Conservation (phyloP, 148 eudicot genomes). For the Vaccinium macrocarpon region DNA sequence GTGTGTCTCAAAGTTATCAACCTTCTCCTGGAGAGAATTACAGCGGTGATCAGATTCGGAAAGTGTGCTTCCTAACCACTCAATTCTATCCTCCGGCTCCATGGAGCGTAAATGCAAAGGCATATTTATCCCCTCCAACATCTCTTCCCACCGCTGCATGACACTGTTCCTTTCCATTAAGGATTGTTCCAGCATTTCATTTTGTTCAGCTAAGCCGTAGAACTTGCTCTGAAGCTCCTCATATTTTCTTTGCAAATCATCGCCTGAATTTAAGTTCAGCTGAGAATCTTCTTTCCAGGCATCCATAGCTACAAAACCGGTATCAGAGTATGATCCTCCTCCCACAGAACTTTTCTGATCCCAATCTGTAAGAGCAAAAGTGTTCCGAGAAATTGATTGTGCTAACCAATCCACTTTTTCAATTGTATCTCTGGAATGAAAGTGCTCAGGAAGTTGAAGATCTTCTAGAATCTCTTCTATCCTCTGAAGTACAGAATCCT, state of each 20-base stretch:
- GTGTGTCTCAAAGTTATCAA: conserved; percentile 53
- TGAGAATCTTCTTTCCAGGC: conserved; percentile 63
- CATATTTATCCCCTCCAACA: conserved; percentile 68
- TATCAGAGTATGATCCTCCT: conserved; percentile 64
- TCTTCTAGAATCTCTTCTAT: conserved; percentile 96
- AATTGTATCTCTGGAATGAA: conserved; percentile 69
- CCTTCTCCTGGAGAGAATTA: conserved; percentile 80
- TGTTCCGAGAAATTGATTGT: conserved; percentile 57
- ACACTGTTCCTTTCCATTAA: conserved; percentile 86
- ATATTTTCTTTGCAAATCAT: conserved; percentile 65
- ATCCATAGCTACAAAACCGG: conserved; percentile 52
- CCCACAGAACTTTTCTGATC: conserved; percentile 65
- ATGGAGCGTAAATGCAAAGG: conserved; percentile 76
- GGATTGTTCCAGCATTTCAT: conserved; percentile 97
- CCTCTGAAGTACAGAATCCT: conserved; percentile 88
- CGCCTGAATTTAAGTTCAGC: conserved; percentile 40
- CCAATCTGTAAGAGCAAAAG: conserved; percentile 54
- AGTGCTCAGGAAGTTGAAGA: conserved; percentile 86
- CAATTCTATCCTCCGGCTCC: conserved; percentile 96
- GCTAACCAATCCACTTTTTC: conserved; percentile 94
- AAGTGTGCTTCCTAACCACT: conserved; percentile 80
- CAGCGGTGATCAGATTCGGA: conserved; percentile 73
- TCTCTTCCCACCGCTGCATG: conserved; percentile 93
- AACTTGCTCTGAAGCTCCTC: conserved; percentile 85
- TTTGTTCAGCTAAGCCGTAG: conserved; percentile 91